Evolutionary conservation across 2,329 filamentous ascomycete species (phyloP), one percentile per base, ranked within the genome.

Genomic region (Sclerotinia subarctica): DNA sequence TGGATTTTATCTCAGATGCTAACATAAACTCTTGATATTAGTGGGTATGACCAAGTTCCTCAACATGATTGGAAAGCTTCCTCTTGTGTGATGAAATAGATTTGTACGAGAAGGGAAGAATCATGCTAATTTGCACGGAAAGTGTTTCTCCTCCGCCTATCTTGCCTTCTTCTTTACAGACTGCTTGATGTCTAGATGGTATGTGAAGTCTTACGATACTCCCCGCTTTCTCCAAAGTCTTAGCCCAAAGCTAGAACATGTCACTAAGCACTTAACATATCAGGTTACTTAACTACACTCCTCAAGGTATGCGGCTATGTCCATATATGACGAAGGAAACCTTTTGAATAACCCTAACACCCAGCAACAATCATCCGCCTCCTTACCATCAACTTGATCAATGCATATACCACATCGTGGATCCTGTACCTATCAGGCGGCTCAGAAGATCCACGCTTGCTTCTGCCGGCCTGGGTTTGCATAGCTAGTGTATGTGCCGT

Each of bases 181-280:
- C 79, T 92, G 90, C 78, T 85, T 94, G 74, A 93, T 94, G 90
- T 93, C 90, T 70, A 83, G 91, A 79, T 94, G 91, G 90, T 91
- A 76, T 56, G 83, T 79, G 54, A 24, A 44, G 51, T 26, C 24
- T 17, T 44, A 56, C 24, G 29, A 51, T 32, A 42, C 24, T 11
- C 15, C 21, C 32, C n/a, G n/a, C 19, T 56, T 51, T 26, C 15
- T 5, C 13, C 15, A 51, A 62, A 49, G 19, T 13, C 46, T 13
- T 35, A n/a, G 19, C 21, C 21, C n/a, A 13, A 64, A 47, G 44
- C 44, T 66, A 26, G 13, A 62, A 44, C n/a, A 17, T 59, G 11
- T 53, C 68, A 38, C 47, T 57, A 68, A 65, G 38, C 35, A 47
- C 35, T 32, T 13, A 47, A 57, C 44, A 29, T 15, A 10, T 52